Evolutionary conservation across 768 basidiomycete species (phyloP).

Genomic region (Tylopilus sp.): DNA sequence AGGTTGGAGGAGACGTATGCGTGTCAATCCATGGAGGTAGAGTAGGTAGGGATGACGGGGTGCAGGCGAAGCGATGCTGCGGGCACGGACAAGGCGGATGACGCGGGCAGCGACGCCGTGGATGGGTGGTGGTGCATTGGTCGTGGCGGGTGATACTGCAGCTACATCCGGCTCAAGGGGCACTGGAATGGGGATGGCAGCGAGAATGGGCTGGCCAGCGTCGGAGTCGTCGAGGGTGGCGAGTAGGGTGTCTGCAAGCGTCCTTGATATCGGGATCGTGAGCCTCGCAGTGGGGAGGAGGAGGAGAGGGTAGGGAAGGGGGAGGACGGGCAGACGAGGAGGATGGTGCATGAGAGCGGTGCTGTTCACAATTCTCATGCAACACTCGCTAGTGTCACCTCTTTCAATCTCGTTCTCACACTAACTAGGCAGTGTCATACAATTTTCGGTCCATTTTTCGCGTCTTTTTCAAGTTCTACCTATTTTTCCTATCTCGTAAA

Average conservation of each 20-base stretch:
- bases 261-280: slow-evolving; percentile 60
- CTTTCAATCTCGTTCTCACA: background rate
- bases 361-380: background rate
- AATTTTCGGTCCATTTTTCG: slow-evolving; percentile 44
- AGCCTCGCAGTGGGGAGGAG: slow-evolving; percentile 72
- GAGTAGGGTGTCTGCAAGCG: slow-evolving; percentile 63
- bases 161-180: slow-evolving; percentile 19
- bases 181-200: slow-evolving; percentile 53
- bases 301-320: slow-evolving; percentile 66
- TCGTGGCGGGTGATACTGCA: background rate
- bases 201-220: slow-evolving; percentile 58
- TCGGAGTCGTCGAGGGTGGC: slow-evolving; percentile 68
- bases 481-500: slow-evolving; percentile 42
- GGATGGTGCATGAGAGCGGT: slow-evolving; percentile 4
- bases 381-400: background rate
- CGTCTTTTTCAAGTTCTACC: slow-evolving; percentile 67
- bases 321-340: slow-evolving; percentile 61
- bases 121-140: slow-evolving; percentile 35
- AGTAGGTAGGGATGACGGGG: slow-evolving; percentile 62
- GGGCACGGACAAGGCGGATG: slow-evolving; percentile 63
- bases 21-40: slow-evolving; percentile 67
- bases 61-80: slow-evolving; percentile 32
- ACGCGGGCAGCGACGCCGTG: slow-evolving; percentile 74
- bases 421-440: background rate
- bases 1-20: slow-evolving; percentile 53